Evolutionary conservation across 495 filamentous ascomycete species (phyloP), one percentile per base, ranked within the genome.

Genomic region (Aspergillus asperescens): DNA sequence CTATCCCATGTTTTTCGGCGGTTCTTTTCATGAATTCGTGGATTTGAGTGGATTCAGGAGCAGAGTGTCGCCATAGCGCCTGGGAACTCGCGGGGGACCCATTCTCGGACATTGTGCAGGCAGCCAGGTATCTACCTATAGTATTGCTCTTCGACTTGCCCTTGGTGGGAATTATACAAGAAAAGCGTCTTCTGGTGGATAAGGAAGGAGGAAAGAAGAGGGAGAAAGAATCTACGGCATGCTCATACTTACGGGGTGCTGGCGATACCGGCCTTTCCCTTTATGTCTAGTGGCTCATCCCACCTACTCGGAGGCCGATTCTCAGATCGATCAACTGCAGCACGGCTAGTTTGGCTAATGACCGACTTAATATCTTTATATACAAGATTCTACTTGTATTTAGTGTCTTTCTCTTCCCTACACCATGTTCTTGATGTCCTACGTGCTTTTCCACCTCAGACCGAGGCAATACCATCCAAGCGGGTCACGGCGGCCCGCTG

Each of bases 61-160:
- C 63, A n/a, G 78, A 77, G 62, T 89, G 88, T 56, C 75, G 73
- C 88, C 88, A 93, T 34, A 92, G 77, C 66, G 86, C 76, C 52
- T 66, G 64, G 52, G 64, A 38, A 55, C 49, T 45, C 13, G 51
- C 8, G 16, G 39, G 38, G 18, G 27, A 38, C 22, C 61, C 61
- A 39, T 70, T 62, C 19, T 63, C 62, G 9, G 63, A 57, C 50
- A 66, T 66, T 57, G 40, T 7, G 19, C 20, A 8, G 23, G 29
- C 20, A 23, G 12, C 25, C 5, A 37, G 15, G n/a, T 27, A 37
- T 42, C 15, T 25, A 13, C 13, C 5, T 1, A 34, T n/a, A n/a
- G n/a, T n/a, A n/a, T n/a, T n/a, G n/a, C n/a, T n/a, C n/a, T n/a
- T n/a, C n/a, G n/a, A n/a, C n/a, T n/a, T n/a, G n/a, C n/a, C n/a